These are phyloP conservation scores for Fremontodendron californicum DNA, from an alignment of 345 rosid species.

Conservation along the genomic window DNA sequence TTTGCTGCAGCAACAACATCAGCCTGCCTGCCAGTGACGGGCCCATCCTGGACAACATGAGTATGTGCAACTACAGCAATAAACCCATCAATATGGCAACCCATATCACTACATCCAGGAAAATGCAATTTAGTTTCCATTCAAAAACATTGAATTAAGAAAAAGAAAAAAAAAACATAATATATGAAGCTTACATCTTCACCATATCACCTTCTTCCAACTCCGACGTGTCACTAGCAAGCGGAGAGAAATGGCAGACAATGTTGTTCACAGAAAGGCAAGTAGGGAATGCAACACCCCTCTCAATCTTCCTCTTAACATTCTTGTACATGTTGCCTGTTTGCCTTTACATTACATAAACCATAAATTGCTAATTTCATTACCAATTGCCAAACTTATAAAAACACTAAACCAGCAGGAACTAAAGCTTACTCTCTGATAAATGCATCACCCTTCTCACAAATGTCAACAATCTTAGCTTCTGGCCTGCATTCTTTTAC, in stretches of 20 bases:
- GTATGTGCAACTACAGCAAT: slow-evolving; percentile 90
- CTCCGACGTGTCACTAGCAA: too few relatives aligned
- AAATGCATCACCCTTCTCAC: slow-evolving; percentile 80
- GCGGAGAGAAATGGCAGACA: slow-evolving; percentile 82
- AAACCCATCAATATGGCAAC: too few relatives aligned
- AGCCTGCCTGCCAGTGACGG: slow-evolving; percentile 69
- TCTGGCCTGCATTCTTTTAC: slow-evolving; percentile 71
- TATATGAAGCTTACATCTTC: slow-evolving; percentile 57
- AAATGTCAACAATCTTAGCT: slow-evolving; percentile 78
- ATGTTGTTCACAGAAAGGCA: slow-evolving; percentile 84
- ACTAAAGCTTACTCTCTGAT: slow-evolving; percentile 65
- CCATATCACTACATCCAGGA: slow-evolving; percentile 62
- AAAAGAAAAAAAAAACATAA: neutral
- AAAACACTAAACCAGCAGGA: neutral
- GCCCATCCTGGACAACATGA: slow-evolving; percentile 69
- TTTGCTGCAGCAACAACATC: too few relatives aligned
- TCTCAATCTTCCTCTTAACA: slow-evolving; percentile 81
- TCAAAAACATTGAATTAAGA: neutral
- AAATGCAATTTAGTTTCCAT: slow-evolving; percentile 1
- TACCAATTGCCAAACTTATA: neutral
- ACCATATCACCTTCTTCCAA: slow-evolving; percentile 86
- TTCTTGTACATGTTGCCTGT: slow-evolving; percentile 87
- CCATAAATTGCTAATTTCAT: neutral
- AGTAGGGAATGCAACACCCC: slow-evolving; percentile 93
- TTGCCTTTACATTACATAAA: slow-evolving; percentile 48